phyloP scores from a whole-genome alignment of 2,329 filamentous ascomycete species.

The Pseudogymnoascus sp. region DNA sequence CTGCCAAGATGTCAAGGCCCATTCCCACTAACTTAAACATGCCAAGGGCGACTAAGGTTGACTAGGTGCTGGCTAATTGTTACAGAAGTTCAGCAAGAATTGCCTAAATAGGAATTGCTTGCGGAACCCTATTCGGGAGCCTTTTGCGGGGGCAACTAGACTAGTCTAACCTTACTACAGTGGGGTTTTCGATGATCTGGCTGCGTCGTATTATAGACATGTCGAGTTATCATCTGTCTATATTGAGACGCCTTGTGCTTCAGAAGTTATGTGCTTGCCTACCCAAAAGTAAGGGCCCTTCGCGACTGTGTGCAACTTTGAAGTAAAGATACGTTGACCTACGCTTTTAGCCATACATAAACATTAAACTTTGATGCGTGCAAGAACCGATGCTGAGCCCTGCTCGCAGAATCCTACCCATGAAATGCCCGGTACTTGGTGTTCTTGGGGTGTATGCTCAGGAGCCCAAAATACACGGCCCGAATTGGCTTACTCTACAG shows the following conservation, averaged over 20 bases:
- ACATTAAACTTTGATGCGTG: not conserved
- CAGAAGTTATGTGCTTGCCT: too few species aligned
- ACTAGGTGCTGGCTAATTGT: not conserved
- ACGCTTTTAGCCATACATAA: not conserved
- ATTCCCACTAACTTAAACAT: not conserved
- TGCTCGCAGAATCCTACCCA: not conserved
- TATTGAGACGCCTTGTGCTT: not conserved
- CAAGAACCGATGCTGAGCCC: not conserved
- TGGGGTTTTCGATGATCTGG: not conserved
- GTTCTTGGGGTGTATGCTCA: not conserved
- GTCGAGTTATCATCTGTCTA: not conserved
- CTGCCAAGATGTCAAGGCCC: not conserved
- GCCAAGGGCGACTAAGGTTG: not conserved
- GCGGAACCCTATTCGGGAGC: not conserved
- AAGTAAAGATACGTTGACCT: not conserved
- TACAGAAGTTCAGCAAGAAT: conserved; percentile 2
- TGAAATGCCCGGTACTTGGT: not conserved
- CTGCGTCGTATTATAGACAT: not conserved
- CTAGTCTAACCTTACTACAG: not conserved
- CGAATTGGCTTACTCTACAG: not conserved
- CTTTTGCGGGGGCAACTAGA: not conserved
- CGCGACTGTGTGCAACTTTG: not conserved
- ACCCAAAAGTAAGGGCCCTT: not conserved
- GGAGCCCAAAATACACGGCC: not conserved
- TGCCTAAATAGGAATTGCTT: conserved; percentile 8